Percentiles rank a stretch among this genome's conserved stretches.
phyloP scores from a whole-genome alignment of 139 green algal genomes.

The Dunaliella sp. region DNA sequence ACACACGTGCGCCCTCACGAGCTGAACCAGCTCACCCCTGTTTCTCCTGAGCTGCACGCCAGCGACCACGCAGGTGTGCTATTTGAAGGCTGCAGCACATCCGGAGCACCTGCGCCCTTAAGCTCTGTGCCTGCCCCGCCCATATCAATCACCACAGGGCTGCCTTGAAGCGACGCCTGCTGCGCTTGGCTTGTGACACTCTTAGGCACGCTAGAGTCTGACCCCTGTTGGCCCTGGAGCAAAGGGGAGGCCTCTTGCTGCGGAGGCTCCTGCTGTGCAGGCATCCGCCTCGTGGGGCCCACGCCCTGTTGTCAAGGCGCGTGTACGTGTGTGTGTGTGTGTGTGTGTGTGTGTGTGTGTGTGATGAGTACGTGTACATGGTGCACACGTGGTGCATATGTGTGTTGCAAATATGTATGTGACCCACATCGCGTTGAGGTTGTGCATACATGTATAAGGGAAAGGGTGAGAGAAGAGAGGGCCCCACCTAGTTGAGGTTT shows the following conservation, averaged over 20 bases:
- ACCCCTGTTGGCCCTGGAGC: neutral
- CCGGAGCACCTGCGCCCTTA: neutral
- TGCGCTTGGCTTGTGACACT: too few relatives aligned
- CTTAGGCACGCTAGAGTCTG: neutral
- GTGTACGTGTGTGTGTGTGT: neutral
- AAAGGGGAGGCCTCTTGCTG: neutral
- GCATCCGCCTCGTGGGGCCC: neutral
- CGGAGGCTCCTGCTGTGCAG: neutral
- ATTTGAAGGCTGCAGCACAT: neutral
- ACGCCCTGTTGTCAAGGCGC: too few relatives aligned
- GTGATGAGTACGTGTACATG: too few relatives aligned
- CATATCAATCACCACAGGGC: neutral
- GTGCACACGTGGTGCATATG: too few relatives aligned
- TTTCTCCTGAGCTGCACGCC: conserved; percentile 1
- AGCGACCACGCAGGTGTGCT: neutral
- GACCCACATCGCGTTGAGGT: too few relatives aligned
- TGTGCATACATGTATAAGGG: too few relatives aligned
- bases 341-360: neutral
- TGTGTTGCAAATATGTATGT: too few relatives aligned
- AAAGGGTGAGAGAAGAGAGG: too few relatives aligned
- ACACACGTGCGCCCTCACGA: neutral
- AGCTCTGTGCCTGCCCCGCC: too few relatives aligned
- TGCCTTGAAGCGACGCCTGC: too few relatives aligned
- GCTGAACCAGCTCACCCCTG: conserved; percentile 6
- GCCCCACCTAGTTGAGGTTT: too few relatives aligned